phyloP scores from a whole-genome alignment of 768 basidiomycete genomes.

The Rhodosporidiobolus sp. region DNA sequence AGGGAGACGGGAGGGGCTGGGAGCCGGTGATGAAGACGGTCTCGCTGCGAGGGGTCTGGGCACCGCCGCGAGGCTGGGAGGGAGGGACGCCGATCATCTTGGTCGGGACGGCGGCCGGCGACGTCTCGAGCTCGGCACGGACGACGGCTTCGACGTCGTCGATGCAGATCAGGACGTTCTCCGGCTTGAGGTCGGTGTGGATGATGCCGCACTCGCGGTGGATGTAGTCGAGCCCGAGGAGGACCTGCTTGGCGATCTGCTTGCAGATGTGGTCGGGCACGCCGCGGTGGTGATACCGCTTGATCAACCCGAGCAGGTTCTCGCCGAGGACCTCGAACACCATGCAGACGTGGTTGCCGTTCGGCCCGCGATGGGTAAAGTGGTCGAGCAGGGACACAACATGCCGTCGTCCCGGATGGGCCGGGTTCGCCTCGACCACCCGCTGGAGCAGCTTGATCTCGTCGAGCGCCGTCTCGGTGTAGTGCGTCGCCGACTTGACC shows the following conservation, averaged over 20 bases:
- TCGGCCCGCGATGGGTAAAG: constrained; percentile 92
- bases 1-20: constrained; percentile 80
- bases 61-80: constrained; percentile 84
- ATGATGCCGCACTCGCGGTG: constrained; percentile 96
- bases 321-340: constrained; percentile 98
- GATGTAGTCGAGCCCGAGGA: constrained; percentile 95
- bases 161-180: constrained; percentile 94
- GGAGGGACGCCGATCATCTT: constrained; percentile 85
- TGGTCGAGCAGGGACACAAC: constrained; percentile 98
- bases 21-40: constrained; percentile 80
- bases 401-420: constrained; percentile 84
- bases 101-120: constrained; percentile 56
- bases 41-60: constrained; percentile 88
- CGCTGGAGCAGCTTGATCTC: constrained; percentile 98
- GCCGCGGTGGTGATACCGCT: constrained; percentile 96
- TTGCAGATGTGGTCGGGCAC: constrained; percentile 88
- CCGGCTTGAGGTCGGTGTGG: constrained; percentile 96
- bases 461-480: constrained; percentile 96
- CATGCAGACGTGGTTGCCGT: constrained; percentile 98
- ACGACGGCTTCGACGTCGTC: constrained; percentile 95
- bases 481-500: constrained; percentile 93
- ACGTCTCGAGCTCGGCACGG: constrained; percentile 54
- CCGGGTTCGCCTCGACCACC: constrained; percentile 76
- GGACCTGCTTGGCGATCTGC: constrained; percentile 94
- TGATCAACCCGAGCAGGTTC: constrained; percentile 89